Base-by-base conservation (phyloP, 805 yeast species). In the Spathaspora sp. region DNA sequence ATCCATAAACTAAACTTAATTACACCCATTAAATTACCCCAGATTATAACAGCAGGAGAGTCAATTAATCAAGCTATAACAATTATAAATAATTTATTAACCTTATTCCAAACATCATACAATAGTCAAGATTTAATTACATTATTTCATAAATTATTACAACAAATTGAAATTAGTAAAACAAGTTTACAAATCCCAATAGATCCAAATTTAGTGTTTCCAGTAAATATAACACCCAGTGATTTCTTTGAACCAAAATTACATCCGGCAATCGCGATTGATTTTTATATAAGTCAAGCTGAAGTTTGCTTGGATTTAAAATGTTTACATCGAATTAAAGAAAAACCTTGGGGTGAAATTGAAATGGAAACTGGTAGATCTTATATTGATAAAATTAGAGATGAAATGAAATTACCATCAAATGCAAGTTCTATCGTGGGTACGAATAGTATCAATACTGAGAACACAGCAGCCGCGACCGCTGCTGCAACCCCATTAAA, bases 251-350 rank as follows among this genome's bases (percentile, higher is more conserved):
- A 75, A 51, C 86, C 86, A 6, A 68, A 64, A 20, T 59, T 83
- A 46, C 42, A 56, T 5, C 79, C 82, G 12, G 65, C 69, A 10
- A 68, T 84, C 5, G 69, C 85, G 2, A 61, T 86, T 42, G 93
- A 87, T 58, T 58, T 85, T 26, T 79, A 79, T 49, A 67, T 86
- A 19, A 73, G 77, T 55, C 85, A 82, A 62, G 82, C 85, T 18
- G 91, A 87, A 58, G 62, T 86, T 3, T 74, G 85, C 20, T 65
- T 85, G 6, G 91, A 86, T 49, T 66, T 85, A 51, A 79, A 81
- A 59, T 76, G 77, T 48, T 60, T 86, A 38, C 70, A 67, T 32
- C 66, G 66, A 19, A 76, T 86, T 8, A 74, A 74, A 0, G 82
- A 78, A 53, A 72, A 70, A 52, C 92, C 92, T 1, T 87, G 92